A percentile compares a stretch with the other conserved stretches of the same genome.
phyloP scores from a whole-genome alignment of 2,329 filamentous ascomycete genomes.

The Pseudodiploospora longispora region DNA sequence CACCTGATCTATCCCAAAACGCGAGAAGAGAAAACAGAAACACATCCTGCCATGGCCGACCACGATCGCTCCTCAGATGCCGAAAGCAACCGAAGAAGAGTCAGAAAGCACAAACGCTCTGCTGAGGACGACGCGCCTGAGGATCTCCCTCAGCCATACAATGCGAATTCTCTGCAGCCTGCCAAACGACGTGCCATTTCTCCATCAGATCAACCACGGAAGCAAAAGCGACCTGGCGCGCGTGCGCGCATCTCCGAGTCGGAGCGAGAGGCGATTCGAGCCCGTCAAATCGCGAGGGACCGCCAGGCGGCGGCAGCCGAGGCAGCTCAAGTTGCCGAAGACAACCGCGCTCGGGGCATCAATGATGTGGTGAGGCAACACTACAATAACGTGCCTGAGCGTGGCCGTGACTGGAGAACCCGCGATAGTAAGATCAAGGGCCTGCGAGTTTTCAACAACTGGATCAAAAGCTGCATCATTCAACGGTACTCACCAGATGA shows the following conservation, averaged over 20 bases:
- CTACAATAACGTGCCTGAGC: conserved; percentile 92
- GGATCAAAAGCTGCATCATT: conserved; percentile 96
- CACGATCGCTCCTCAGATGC: conserved; percentile 5
- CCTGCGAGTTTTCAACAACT: conserved; percentile 92
- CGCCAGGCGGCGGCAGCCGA: conserved; percentile 30
- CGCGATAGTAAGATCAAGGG: conserved; percentile 95
- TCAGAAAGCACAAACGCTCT: conserved; percentile 21
- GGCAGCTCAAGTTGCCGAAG: conserved; percentile 25
- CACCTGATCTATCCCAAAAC: too few species aligned
- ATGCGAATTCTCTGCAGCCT: conserved; percentile 48
- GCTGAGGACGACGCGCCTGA: conserved; percentile 29
- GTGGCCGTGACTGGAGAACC: conserved; percentile 88
- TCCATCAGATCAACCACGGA: conserved; percentile 49
- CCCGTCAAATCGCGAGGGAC: conserved; percentile 51
- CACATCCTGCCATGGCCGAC: conserved; percentile 3
- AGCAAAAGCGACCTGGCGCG: conserved; percentile 60
- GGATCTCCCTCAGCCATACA: conserved; percentile 51
- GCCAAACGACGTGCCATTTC: conserved; percentile 52
- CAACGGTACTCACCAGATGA: conserved; percentile 89
- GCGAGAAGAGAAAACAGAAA: too few species aligned
- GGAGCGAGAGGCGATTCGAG: conserved; percentile 60
- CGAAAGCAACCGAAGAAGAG: conserved; percentile 2
- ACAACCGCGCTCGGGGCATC: conserved; percentile 42
- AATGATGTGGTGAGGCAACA: conserved; percentile 86
- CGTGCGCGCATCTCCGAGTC: conserved; percentile 58